Base-by-base conservation (phyloP, 805 yeast genomes). In the Metschnikowia drakensbergensis region DNA sequence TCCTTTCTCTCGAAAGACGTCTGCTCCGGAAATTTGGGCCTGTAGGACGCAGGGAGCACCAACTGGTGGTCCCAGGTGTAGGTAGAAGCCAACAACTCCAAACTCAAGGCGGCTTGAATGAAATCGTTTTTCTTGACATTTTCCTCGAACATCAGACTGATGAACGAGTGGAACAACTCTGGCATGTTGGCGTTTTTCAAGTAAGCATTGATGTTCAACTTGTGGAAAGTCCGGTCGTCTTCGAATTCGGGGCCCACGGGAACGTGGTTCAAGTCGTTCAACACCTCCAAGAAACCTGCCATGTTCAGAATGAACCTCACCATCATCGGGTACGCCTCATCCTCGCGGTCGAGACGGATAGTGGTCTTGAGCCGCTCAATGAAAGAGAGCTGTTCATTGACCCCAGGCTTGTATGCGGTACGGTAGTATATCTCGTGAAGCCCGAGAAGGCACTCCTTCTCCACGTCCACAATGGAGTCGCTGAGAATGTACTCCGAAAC, bases 221-320 rank as follows among this genome's bases (percentile, higher is more conserved):
- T 81, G 62, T 85, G 86, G 77, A 86, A 85, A 4, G 90, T 83
- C 59, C 96, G 75, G 65, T 89, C 96, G 63, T 87, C 92, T 58
- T 86, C 92, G 65, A 86, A 90, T 59, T 88, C 96, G 37, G 83
- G 83, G 17, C 90, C 90, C 41, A 75, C 77, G 10, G 96, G 96
- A 49, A 89, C 88, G 49, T 79, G 77, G 57, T 79, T 79, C 57
- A 86, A 77, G 58, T 86, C 88, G 52, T 80, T 75, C 59, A 86
- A 74, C 11, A 82, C 80, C 46, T 75, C 80, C 49, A 88, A 66
- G 65, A 87, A 86, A 25, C 81, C 83, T 26, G 80, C 65, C 34
- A 87, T 57, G 37, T 77, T 80, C 48, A 74, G 75, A 46, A 84
- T 72, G 48, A 82, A 79, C 34, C 68, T 68, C 50, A 75, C 67